A percentile compares a stretch with the other conserved stretches of the same genome.
Conservation (phyloP, 164 flowering plant species). For the Umbilicus rupestris region DNA sequence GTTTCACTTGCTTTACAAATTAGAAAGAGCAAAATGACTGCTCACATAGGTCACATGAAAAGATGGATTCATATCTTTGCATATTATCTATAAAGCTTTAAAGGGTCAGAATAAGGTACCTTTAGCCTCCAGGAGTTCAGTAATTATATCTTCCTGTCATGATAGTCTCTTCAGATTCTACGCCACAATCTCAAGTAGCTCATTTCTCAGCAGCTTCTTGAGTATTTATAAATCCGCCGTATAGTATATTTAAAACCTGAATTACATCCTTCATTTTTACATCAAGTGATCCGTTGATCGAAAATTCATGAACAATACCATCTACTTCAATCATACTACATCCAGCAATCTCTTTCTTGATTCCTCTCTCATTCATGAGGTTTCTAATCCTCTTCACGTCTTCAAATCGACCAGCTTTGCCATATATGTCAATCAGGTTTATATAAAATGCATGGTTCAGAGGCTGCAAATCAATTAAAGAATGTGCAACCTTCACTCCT, state of each 20-base stretch:
- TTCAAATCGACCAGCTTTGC: constrained; percentile 43
- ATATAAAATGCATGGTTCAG: constrained; percentile 61
- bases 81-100: not conserved
- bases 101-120: not conserved
- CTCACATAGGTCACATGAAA: not conserved
- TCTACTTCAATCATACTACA: constrained; percentile 63
- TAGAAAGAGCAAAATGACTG: not conserved
- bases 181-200: not conserved
- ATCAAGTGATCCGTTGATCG: constrained; percentile 33
- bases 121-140: not conserved
- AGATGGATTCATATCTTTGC: not conserved
- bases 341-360: constrained; percentile 54
- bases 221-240: not conserved
- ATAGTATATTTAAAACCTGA: not conserved
- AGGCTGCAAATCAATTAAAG: constrained; percentile 51
- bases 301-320: constrained; percentile 54
- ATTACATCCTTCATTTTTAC: not conserved
- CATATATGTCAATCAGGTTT: constrained; percentile 56
- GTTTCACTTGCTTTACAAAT: not conserved
- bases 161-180: not conserved
- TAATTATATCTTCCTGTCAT: not conserved
- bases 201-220: not conserved
- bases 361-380: constrained; percentile 44
- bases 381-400: constrained; percentile 39
- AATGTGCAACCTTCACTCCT: constrained; percentile 48